phyloP scores from a whole-genome alignment of 1,139 yeast genomes.

The Suhomyces guaymorum region DNA sequence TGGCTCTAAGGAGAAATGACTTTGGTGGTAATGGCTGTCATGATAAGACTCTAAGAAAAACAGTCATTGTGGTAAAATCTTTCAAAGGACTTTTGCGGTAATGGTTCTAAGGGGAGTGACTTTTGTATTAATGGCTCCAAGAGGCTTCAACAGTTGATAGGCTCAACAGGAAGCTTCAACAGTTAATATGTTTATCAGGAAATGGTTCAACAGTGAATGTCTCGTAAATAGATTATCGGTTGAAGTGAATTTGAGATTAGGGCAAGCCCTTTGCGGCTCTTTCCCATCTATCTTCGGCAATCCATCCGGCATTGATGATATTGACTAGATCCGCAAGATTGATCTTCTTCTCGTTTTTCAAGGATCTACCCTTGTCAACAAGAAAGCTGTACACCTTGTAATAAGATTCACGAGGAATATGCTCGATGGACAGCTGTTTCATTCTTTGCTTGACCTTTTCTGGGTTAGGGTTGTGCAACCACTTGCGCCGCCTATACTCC shows the following conservation, averaged over 20 bases:
- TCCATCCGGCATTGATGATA: slow-evolving; percentile 72
- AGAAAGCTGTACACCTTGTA: slow-evolving; percentile 56
- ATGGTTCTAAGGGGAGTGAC: too few species aligned
- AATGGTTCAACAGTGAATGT: too few species aligned
- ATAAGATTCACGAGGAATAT: slow-evolving; percentile 51
- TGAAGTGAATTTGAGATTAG: slow-evolving; percentile 11
- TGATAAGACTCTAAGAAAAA: too few species aligned
- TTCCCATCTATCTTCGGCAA: slow-evolving; percentile 64
- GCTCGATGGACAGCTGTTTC: slow-evolving; percentile 31
- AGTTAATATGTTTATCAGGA: too few species aligned
- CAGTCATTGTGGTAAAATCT: too few species aligned
- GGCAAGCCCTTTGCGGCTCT: slow-evolving; percentile 51
- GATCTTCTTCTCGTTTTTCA: slow-evolving; percentile 51
- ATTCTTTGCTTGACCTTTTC: slow-evolving; percentile 18
- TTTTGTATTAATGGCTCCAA: too few species aligned
- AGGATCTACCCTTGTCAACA: slow-evolving; percentile 57
- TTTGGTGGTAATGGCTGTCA: not conserved
- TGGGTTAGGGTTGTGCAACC: slow-evolving; percentile 41
- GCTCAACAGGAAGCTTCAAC: too few species aligned
- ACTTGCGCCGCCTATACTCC: slow-evolving; percentile 58
- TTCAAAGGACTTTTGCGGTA: too few species aligned
- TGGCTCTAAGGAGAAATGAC: not conserved
- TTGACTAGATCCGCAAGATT: slow-evolving; percentile 61
- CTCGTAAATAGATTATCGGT: too few species aligned
- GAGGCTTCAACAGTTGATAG: too few species aligned